Base-by-base conservation (phyloP, 106 monocot genomes). In the Iris macrosiphon region DNA sequence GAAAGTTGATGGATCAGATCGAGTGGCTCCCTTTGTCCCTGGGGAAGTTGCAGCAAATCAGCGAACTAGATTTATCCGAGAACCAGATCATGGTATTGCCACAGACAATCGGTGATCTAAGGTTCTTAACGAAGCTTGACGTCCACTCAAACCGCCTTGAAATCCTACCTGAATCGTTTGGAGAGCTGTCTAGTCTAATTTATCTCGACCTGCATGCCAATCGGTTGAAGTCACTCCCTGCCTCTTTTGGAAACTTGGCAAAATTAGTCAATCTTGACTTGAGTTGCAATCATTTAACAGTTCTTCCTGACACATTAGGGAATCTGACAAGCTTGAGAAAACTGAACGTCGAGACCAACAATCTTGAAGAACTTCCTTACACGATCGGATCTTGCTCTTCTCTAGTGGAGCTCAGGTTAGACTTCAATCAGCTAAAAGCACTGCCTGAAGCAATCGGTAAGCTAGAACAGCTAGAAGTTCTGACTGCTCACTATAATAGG, bases 11-110 rank as follows among this genome's bases (percentile, higher is more conserved):
- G 65, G 95, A 96, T 33, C 79, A 89, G 25, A 77, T 96, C 10
- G 95, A 96, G 65, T 96, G 95, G 95, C 82, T 96, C 44, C 95
- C 95, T 1, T 25, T 66, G n/a, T 89, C 89, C 18, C 79, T 96
- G 16, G 95, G 89, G 3, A 96, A 96, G 55, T 53, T 96, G 38
- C 59, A 69, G 42, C 66, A 67, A 24, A 59, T 79, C 22, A 77
- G 74, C 3, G 85, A 96, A n/a, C 67, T 96, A 25, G 67, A 89
- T 60, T 41, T 96, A 44, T 96, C 95, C 4, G 95, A 96, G 57
- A 96, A 96, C 51, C 60, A 61, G 44, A 75, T 96, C 68, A 69
- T 72, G 74, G 89, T 79, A 23, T 68, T 96, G 7, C 95, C 95
- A n/a, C 22, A 76, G 19, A 77, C 81, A 1, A 72, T 96, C 29